phyloP scores from a whole-genome alignment of 345 rosid species.

The Geranium brycei region DNA sequence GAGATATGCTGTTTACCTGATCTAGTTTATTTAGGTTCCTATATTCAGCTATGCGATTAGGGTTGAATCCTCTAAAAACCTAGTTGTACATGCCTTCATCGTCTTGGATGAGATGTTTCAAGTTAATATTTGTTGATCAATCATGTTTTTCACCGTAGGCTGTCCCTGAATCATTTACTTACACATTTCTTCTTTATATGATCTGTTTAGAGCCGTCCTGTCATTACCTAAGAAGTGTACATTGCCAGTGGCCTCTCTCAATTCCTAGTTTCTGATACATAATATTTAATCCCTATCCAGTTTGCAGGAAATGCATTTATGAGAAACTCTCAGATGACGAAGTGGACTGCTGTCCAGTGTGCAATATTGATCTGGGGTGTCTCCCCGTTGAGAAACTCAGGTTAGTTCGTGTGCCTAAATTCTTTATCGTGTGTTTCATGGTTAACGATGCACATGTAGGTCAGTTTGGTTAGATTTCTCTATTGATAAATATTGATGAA shows the following conservation, averaged over 20 bases:
- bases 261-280: neutral
- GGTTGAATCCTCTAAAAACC: too few species aligned
- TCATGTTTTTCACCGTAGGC: too few species aligned
- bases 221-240: neutral
- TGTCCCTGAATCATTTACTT: too few species aligned
- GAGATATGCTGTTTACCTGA: too few species aligned
- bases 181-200: too few species aligned
- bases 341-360: conserved; percentile 57
- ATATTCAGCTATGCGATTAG: too few species aligned
- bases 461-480: neutral
- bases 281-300: conserved; percentile 22
- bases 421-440: neutral
- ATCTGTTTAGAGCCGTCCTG: too few species aligned
- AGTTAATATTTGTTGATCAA: too few species aligned
- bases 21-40: too few species aligned
- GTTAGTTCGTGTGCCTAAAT: conserved; percentile 15
- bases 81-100: too few species aligned
- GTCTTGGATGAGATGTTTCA: too few species aligned
- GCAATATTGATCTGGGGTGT: conserved; percentile 55
- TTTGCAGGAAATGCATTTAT: conserved; percentile 69
- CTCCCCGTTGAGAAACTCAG: conserved; percentile 61
- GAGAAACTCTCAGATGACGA: conserved; percentile 61
- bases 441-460: neutral
- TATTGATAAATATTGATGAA: too few species aligned
- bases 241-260: neutral